Evolutionary conservation across 2,329 filamentous ascomycete genomes (phyloP).

Genomic region (Coniochaeta hoffmannii): DNA sequence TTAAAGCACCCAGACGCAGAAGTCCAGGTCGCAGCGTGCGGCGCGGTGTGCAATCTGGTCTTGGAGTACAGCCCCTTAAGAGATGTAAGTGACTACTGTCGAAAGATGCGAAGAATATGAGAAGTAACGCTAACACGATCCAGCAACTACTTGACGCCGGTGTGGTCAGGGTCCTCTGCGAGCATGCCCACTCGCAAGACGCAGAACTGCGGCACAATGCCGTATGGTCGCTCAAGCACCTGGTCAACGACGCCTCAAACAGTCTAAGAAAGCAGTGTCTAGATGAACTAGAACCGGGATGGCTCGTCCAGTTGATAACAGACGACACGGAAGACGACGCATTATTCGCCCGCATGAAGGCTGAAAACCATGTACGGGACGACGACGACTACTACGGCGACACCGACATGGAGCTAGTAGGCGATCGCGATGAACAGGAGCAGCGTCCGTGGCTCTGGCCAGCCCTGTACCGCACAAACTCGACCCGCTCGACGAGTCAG

Average conservation of each 20-base stretch:
- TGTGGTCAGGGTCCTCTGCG: slow-evolving; percentile 69
- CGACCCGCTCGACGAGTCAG: slow-evolving; percentile 10
- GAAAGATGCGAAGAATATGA: slow-evolving; percentile 4
- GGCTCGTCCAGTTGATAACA: slow-evolving; percentile 73
- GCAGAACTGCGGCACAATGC: slow-evolving; percentile 76
- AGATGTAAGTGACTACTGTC: slow-evolving; percentile 49
- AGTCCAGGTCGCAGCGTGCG: slow-evolving; percentile 79
- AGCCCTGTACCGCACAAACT: slow-evolving; percentile 10
- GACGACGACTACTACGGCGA: slow-evolving; percentile 45
- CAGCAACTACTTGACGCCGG: slow-evolving; percentile 67
- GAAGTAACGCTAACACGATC: slow-evolving; percentile 6
- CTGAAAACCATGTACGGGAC: slow-evolving; percentile 9
- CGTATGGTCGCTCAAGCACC: slow-evolving; percentile 89
- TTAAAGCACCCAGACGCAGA: slow-evolving; percentile 68
- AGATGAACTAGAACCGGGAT: slow-evolving; percentile 67
- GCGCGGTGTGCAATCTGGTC: slow-evolving; percentile 77
- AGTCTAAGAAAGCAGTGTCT: slow-evolving; percentile 71
- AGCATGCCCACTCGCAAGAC: slow-evolving; percentile 75
- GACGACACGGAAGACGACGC: slow-evolving; percentile 50
- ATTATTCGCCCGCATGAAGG: slow-evolving; percentile 24
- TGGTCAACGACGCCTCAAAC: slow-evolving; percentile 65
- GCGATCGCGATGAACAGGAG: slow-evolving; percentile 28
- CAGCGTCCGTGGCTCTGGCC: slow-evolving; percentile 14
- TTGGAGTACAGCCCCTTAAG: slow-evolving; percentile 88
- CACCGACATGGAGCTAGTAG: slow-evolving; percentile 34